Evolutionary conservation across 2,329 filamentous ascomycete species (phyloP).

Genomic region (Arthrobotrys entomopaga): DNA sequence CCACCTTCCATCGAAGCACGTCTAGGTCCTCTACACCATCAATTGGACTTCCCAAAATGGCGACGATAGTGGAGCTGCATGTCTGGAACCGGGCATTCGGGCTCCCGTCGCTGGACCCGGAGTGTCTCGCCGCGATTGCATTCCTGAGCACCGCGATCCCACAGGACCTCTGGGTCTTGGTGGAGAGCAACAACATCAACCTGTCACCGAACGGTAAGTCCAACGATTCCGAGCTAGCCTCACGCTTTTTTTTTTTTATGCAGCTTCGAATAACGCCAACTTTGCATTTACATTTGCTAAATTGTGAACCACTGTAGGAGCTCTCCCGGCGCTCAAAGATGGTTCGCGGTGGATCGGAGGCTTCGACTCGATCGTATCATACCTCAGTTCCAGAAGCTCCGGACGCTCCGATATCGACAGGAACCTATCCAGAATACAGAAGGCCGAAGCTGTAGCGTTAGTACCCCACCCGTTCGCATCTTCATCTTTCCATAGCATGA

Average conservation of each 20-base stretch:
- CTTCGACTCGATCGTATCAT: slow-evolving; percentile 70
- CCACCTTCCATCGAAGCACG: slow-evolving; percentile 7
- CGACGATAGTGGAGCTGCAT: slow-evolving; percentile 73
- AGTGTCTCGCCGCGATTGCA: slow-evolving; percentile 85
- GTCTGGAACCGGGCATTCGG: slow-evolving; percentile 90
- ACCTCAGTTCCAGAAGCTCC: slow-evolving; percentile 65
- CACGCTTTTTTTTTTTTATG: not conserved
- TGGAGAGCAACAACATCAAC: slow-evolving; percentile 78
- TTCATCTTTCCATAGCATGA: not conserved
- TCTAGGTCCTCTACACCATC: not conserved
- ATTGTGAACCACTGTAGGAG: slow-evolving; percentile 63
- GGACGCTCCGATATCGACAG: slow-evolving; percentile 50
- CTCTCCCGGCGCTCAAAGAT: slow-evolving; percentile 69
- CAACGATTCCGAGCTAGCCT: slow-evolving; percentile 38
- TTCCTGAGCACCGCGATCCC: slow-evolving; percentile 75
- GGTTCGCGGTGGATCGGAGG: slow-evolving; percentile 69
- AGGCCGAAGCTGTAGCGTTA: slow-evolving; percentile 53
- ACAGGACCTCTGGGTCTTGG: slow-evolving; percentile 72
- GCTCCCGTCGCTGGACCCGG: slow-evolving; percentile 87
- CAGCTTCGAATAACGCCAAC: slow-evolving; percentile 61
- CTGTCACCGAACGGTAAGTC: slow-evolving; percentile 75
- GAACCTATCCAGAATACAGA: slow-evolving; percentile 33
- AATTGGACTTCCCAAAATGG: slow-evolving; percentile 19
- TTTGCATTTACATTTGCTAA: not conserved
- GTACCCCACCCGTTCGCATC: not conserved